Evolutionary conservation across 257 asterid genomes (phyloP).

Genomic region (Rehmannia glutinosa): DNA sequence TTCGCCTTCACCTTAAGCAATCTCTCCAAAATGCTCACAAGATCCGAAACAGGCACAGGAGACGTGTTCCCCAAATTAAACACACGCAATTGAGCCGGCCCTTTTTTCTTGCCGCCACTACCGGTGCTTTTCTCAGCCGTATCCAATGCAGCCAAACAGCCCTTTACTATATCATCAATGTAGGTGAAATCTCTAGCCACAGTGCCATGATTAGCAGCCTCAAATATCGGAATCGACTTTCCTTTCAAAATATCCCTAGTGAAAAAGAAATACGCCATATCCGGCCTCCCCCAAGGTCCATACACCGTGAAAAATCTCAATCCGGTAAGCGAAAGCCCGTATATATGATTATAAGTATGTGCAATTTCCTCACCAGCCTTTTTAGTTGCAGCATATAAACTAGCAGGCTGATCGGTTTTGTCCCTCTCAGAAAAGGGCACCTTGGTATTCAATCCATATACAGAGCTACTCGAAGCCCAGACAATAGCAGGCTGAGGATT

Average conservation of each 20-base stretch:
- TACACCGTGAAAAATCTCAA: conserved; percentile 92
- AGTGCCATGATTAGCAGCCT: conserved; percentile 83
- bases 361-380: conserved; percentile 97
- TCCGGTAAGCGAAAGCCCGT: conserved; percentile 89
- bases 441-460: conserved; percentile 83
- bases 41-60: conserved; percentile 91
- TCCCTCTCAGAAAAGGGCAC: conserved; percentile 92
- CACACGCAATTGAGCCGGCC: conserved; percentile 83
- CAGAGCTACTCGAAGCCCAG: conserved; percentile 99
- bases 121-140: conserved; percentile 96
- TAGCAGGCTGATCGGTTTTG: conserved; percentile 92
- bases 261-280: conserved; percentile 96
- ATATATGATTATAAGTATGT: conserved; percentile 86
- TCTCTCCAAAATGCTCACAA: conserved; percentile 87
- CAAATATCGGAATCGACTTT: conserved; percentile 75
- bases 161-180: conserved; percentile 94
- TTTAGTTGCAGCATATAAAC: conserved; percentile 93
- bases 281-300: conserved; percentile 99
- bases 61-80: conserved; percentile 91
- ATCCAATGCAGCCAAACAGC: conserved; percentile 87
- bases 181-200: conserved; percentile 97
- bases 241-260: conserved; percentile 88
- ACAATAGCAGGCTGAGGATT: conserved; percentile 95
- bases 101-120: conserved; percentile 94
- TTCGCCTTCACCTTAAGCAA: conserved; percentile 86